phyloP scores from a whole-genome alignment of 495 filamentous ascomycete genomes.

The Cudoniella acicularis region DNA sequence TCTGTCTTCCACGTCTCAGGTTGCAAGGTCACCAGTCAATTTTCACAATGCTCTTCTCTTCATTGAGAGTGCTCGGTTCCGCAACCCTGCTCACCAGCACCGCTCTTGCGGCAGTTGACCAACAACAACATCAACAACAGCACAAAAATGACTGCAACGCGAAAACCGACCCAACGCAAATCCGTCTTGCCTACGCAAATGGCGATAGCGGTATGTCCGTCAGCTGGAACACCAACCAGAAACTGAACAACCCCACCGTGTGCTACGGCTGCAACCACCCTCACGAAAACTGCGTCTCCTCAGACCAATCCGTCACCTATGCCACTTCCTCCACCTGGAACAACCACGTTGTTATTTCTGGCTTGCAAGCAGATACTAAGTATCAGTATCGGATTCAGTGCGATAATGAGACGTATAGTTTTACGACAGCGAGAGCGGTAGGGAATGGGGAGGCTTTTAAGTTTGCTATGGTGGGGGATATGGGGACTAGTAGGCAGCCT shows the following conservation, averaged over 20 bases:
- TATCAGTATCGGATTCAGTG: background rate
- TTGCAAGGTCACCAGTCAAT: no score
- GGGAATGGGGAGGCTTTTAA: background rate
- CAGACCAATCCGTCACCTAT: background rate
- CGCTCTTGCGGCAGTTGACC: no score
- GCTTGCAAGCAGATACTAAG: background rate
- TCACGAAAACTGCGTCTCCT: constrained; percentile 15
- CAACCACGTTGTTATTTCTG: background rate
- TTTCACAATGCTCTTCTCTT: no score
- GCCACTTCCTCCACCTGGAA: background rate
- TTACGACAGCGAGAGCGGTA: background rate
- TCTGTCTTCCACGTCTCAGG: no score
- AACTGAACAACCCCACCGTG: constrained; percentile 39
- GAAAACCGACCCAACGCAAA: no score
- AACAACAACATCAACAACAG: no score
- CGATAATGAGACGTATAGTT: background rate
- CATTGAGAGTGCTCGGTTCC: no score
- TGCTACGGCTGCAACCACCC: constrained; percentile 32
- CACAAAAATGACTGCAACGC: no score
- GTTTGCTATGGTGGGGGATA: background rate
- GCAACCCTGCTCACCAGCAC: no score
- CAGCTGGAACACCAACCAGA: constrained; percentile 48
- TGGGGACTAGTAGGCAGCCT: no score
- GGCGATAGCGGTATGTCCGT: constrained; percentile 24
- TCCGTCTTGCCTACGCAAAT: constrained; percentile 14